Base-by-base conservation (phyloP, 2,329 filamentous ascomycete species). In the Diaporthe sp. region DNA sequence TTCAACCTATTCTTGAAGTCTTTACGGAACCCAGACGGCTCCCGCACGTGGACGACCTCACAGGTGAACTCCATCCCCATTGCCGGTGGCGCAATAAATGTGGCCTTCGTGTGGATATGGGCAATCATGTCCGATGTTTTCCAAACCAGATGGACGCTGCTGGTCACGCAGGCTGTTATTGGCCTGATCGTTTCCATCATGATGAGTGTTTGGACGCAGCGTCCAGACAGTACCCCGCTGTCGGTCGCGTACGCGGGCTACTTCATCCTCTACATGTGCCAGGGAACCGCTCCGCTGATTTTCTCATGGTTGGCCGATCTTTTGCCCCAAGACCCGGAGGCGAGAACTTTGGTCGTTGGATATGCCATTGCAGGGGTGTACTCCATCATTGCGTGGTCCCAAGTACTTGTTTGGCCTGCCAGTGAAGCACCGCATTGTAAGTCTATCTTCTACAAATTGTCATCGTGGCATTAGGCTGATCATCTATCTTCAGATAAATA, bases 21-120 rank as follows among this genome's bases (percentile, higher is more conserved):
- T 15, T 77, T 86, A 15, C 85, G 78, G 53, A 83, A 83, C 17
- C 53, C 85, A 0, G 86, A 88, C 63, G 87, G 87, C 0, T 84
- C 81, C 2, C 80, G 81, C 2, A 80, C 81, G 6, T 89, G 87
- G 87, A 81, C 80, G 0, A 84, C 84, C 0, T 82, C 86, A 51
- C 80, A 87, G 77, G 85, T 88, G 28, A 89, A 88, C 75, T 83
- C 85, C 2, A 88, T 89, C 72, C 87, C 87, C 0, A 88, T 88
- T 22, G 86, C 82, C 13, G 87, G 87, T 15, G 82, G 85, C 6
- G 86, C 86, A 6, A 87, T 88, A 68, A 87, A 88, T 25, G 86
- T 88, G 3, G 82, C 85, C 0, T 88, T 87, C 73, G 88, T 90
- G 2, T 90, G 88, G 88, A 83, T 88, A 17, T 90, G 88, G 88